These are phyloP conservation scores for Cajanus cajan DNA, from an alignment of 306 rosid genomes.

Conservation along the genomic window DNA sequence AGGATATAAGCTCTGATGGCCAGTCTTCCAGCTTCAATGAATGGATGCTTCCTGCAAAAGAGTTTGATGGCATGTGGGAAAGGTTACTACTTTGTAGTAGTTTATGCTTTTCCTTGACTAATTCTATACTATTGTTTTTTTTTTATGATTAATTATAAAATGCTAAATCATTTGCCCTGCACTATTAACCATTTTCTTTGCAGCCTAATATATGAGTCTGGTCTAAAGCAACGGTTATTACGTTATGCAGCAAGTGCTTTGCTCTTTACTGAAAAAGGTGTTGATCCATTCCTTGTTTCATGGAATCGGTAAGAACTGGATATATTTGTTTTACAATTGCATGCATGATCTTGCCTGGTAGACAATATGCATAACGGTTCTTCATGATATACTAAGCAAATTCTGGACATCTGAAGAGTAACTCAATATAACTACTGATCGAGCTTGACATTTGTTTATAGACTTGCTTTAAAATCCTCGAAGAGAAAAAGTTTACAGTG, in stretches of 20 bases:
- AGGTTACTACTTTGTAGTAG: conserved; percentile 54
- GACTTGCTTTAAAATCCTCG: background rate
- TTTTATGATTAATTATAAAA: background rate
- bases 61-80: conserved; percentile 99
- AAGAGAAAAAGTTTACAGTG: background rate
- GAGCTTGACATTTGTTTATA: background rate
- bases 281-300: conserved; percentile 88
- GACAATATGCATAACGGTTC: background rate
- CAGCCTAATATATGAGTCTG: conserved; percentile 91
- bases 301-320: conserved; percentile 82
- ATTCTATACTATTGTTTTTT: background rate
- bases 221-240: conserved; percentile 86
- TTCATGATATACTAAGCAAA: conserved; percentile 3
- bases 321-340: conserved; percentile 7
- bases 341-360: background rate
- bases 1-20: conserved; percentile 84
- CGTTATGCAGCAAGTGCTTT: conserved; percentile 90
- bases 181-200: conserved; percentile 32
- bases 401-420: background rate
- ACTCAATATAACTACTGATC: background rate
- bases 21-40: conserved; percentile 86
- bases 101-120: conserved; percentile 17
- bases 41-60: conserved; percentile 97
- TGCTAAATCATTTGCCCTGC: conserved; percentile 15
- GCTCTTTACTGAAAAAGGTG: conserved; percentile 91